A percentile compares a stretch with the other conserved stretches of the same genome.
Evolutionary conservation across 2,329 filamentous ascomycete genomes (phyloP).

Genomic region (Calonectria pseudoturangicola): DNA sequence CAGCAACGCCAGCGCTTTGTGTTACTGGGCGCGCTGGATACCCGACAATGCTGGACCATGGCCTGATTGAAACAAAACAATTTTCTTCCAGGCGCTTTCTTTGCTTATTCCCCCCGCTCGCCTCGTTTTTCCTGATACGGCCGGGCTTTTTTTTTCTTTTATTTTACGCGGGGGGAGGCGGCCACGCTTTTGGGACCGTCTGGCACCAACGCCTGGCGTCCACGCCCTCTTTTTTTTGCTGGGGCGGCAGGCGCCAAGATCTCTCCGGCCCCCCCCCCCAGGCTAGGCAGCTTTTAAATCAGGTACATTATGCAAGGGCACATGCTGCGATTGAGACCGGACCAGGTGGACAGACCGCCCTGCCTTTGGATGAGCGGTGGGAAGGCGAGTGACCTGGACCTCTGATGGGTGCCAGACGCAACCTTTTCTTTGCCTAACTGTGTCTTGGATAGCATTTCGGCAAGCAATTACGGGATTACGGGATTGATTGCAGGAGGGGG

Average conservation of each 20-base stretch:
- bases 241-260: conserved; percentile 17
- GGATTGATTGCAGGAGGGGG: conserved; percentile 9
- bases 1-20: conserved; percentile 18
- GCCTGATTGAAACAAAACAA: conserved; percentile 29
- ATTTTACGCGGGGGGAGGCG: neutral
- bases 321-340: conserved; percentile 39
- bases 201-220: neutral
- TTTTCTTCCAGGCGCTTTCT: neutral
- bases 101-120: neutral
- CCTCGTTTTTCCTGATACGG: conserved; percentile 17
- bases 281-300: conserved; percentile 38
- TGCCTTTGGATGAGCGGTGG: conserved; percentile 29
- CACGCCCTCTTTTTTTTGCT: neutral
- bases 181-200: neutral
- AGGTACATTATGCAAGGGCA: conserved; percentile 54
- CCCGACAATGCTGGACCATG: conserved; percentile 10
- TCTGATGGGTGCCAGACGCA: neutral
- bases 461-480: conserved; percentile 11
- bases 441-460: conserved; percentile 12
- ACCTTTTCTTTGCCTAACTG: conserved; percentile 1
- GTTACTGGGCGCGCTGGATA: neutral
- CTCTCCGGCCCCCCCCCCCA: neutral
- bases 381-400: conserved; percentile 31
- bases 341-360: conserved; percentile 50
- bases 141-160: neutral